These are phyloP conservation scores for Hyphochytrium catenoides DNA, from an alignment of 352 stramenopile species.

Conservation along the genomic window DNA sequence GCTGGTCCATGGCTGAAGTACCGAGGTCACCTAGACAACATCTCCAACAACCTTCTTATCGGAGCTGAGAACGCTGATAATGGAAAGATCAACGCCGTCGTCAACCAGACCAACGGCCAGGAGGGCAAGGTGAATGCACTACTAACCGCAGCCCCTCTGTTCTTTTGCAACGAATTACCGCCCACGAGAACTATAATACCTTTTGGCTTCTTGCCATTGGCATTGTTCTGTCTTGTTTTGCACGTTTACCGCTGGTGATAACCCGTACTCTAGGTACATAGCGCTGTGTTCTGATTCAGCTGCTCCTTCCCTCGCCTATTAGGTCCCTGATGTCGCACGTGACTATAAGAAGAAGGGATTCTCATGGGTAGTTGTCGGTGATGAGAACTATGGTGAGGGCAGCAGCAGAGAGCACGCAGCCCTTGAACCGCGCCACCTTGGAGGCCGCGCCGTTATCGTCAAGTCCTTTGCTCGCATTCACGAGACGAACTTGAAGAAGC, in stretches of 20 bases:
- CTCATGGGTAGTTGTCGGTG: conserved; percentile 71
- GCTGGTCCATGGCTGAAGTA: conserved; percentile 79
- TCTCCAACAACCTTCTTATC: conserved; percentile 82
- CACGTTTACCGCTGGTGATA: too few species aligned
- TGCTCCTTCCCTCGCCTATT: too few species aligned
- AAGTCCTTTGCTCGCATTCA: conserved; percentile 83
- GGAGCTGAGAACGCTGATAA: conserved; percentile 75
- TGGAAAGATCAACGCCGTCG: conserved; percentile 67
- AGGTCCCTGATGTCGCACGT: conserved; percentile 51
- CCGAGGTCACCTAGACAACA: conserved; percentile 79
- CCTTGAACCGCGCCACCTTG: conserved; percentile 68
- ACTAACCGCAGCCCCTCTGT: too few species aligned
- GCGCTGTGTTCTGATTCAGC: too few species aligned
- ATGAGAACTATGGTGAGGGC: conserved; percentile 82
- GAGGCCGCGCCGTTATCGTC: conserved; percentile 64
- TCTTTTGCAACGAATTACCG: too few species aligned
- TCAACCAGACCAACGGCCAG: conserved; percentile 64
- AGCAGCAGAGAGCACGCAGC: conserved; percentile 73
- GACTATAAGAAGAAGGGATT: conserved; percentile 71
- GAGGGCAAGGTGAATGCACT: conserved; percentile 72
- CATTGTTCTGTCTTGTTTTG: too few species aligned
- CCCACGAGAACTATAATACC: too few species aligned
- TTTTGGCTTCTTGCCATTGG: too few species aligned
- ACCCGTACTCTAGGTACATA: too few species aligned
- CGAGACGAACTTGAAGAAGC: conserved; percentile 88